These are phyloP conservation scores for Allomyces javanicus DNA, from an alignment of 192 early-diverging fungal genomes.

Conservation along the genomic window DNA sequence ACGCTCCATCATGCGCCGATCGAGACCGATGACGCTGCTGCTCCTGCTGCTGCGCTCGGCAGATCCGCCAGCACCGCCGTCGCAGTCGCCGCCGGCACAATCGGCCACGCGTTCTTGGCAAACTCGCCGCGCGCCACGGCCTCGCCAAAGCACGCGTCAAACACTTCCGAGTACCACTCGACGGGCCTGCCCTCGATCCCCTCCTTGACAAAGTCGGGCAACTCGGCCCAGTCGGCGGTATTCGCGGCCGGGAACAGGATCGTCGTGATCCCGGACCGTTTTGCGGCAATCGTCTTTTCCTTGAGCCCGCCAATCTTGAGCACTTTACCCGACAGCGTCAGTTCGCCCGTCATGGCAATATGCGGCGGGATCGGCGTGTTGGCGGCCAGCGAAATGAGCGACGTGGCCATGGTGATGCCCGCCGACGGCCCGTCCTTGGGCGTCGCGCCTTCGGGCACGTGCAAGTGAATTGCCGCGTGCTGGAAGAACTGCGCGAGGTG, in stretches of 20 bases:
- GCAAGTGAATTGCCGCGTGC: slow-evolving; percentile 74
- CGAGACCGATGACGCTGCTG: too few species aligned
- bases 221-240: slow-evolving; percentile 82
- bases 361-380: slow-evolving; percentile 50
- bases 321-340: slow-evolving; percentile 91
- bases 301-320: slow-evolving; percentile 94
- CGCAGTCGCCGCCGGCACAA: too few species aligned
- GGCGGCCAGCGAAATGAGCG: slow-evolving; percentile 79
- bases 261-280: slow-evolving; percentile 67
- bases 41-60: too few species aligned
- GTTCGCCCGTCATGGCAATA: slow-evolving; percentile 95
- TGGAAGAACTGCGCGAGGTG: slow-evolving; percentile 73
- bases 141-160: not conserved
- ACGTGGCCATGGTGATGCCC: slow-evolving; percentile 87
- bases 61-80: too few species aligned
- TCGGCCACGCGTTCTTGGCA: not conserved
- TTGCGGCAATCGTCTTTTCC: slow-evolving; percentile 96
- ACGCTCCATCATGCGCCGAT: too few species aligned
- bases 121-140: not conserved
- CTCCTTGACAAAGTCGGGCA: slow-evolving; percentile 78
- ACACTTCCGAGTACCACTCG: slow-evolving; percentile 55
- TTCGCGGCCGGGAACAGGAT: slow-evolving; percentile 85
- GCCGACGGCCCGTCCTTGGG: slow-evolving; percentile 97
- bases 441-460: slow-evolving; percentile 91
- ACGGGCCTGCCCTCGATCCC: slow-evolving; percentile 69